Base-by-base conservation (phyloP, 106 monocot genomes). In the Acanthochlamys bracteata region DNA sequence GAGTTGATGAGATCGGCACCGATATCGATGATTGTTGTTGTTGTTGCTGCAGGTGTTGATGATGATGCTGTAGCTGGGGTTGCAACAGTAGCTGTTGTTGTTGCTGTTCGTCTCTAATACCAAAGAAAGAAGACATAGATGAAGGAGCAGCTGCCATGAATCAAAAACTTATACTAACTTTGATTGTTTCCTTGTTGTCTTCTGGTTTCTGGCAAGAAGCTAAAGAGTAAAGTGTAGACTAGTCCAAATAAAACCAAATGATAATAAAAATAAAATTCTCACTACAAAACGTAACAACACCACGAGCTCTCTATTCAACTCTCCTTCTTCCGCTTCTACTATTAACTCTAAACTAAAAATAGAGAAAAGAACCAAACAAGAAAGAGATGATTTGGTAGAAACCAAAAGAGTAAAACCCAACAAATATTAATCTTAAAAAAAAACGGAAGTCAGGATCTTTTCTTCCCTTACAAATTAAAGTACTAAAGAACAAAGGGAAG, bases 31-130 rank as follows among this genome's bases (percentile, higher is more conserved):
- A 57, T 40, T 41, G 51, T 19, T 51, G 51, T 51, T 13, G 23
- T 41, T 42, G 71, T 25, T 42, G 71, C 42, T 55, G 69, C 61
- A 47, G 65, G 15, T 2, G 23, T 33, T 41, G 52, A 1, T 12
- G 12, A 12, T 49, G 49, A 49, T 12, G 10, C 49, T 49, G 49
- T 12, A 49, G 49, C 49, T 49, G 49, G 17, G 17, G 49, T 49
- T 49, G 49, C 10, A 33, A 33, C 33, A 33, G 33, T 33, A 33
- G 33, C 33, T 49, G 49, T 12, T 49, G 49, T 49, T 49, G 49
- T 49, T 45, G 63, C 17, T 76, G 83, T 40, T 83, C 80, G 23
- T 83, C 77, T 63, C 75, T 68, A 25, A 83, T 77, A 40, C 77
- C 75, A 33, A 33, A 33, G 49, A 49, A 49, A 49, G 17, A 80